These are phyloP conservation scores for Mycosphaerella arachidis DNA, from an alignment of 2,329 filamentous ascomycete species.

Conservation along the genomic window DNA sequence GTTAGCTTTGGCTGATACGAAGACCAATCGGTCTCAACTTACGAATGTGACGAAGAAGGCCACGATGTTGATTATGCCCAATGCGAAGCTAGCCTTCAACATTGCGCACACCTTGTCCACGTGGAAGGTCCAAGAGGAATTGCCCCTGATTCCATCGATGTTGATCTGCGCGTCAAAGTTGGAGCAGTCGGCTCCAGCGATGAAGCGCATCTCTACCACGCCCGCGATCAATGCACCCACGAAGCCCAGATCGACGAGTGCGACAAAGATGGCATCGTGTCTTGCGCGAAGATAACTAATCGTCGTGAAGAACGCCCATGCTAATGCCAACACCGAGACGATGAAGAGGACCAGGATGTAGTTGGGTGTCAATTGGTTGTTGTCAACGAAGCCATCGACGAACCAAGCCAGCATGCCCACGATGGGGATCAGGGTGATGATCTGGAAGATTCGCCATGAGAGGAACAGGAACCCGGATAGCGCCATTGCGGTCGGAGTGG, in stretches of 20 bases:
- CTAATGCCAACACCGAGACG: slow-evolving; percentile 56
- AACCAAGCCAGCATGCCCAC: slow-evolving; percentile 63
- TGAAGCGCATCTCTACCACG: slow-evolving; percentile 55
- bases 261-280: slow-evolving; percentile 57
- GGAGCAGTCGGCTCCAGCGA: slow-evolving; percentile 63
- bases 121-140: slow-evolving; percentile 44
- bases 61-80: slow-evolving; percentile 81
- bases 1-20: background rate
- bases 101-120: slow-evolving; percentile 78
- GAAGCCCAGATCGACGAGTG: slow-evolving; percentile 58
- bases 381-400: slow-evolving; percentile 54
- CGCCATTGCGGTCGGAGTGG: slow-evolving; percentile 34
- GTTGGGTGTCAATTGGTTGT: slow-evolving; percentile 55
- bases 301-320: slow-evolving; percentile 58
- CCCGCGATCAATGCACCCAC: slow-evolving; percentile 60
- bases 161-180: slow-evolving; percentile 43
- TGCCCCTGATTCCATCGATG: slow-evolving; percentile 28
- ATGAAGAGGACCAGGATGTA: slow-evolving; percentile 63
- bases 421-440: slow-evolving; percentile 59
- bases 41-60: slow-evolving; percentile 76
- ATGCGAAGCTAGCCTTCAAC: slow-evolving; percentile 85
- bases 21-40: slow-evolving; percentile 27
- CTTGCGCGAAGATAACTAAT: slow-evolving; percentile 56
- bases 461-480: slow-evolving; percentile 56
- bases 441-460: slow-evolving; percentile 57